Base-by-base conservation (phyloP, 257 asterid genomes). In the Solanum pinnatisectum region DNA sequence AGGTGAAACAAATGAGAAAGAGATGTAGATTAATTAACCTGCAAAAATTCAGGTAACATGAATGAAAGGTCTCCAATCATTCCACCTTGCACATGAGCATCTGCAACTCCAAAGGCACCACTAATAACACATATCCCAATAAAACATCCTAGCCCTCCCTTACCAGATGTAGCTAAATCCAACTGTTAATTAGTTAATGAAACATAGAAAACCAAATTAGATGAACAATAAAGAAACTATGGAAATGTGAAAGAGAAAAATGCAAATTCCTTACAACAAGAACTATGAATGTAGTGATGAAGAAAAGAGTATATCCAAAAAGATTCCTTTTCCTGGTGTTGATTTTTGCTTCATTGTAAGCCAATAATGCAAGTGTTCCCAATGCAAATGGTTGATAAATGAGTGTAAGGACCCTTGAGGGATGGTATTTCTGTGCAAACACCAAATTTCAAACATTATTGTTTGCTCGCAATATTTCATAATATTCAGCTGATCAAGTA, bases 11-110 rank as follows among this genome's bases (percentile, higher is more conserved):
- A 35, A n/a, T 13, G 15, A 46, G 46, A 46, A 36, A 25, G 22
- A 10, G 39, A 77, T 46, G 56, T 46, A 46, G 56, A 22, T 13
- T 59, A 65, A 46, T 13, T 46, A 46, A 90, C 95, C 90, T 91
- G 95, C 42, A 90, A 71, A 30, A 91, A 85, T 35, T 93, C 92
- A 33, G 93, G 94, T 3, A 33, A 42, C 94, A 93, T 93, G 52
- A 86, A 91, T 20, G 95, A 91, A 67, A 93, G 89, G 60, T 93
- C 95, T 65, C 95, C 95, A 88, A 91, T 40, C 92, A 92, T 91
- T 81, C 94, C 95, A 52, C 95, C 95, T 85, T 92, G 92, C 68
- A 91, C 94, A 91, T 90, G 92, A 33, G 92, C 94, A 91, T 93
- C 92, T 56, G 94, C 92, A 85, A 92, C 84, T 25, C 94, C 94